Percentiles rank a stretch among this genome's conserved stretches.
Conservation (phyloP, 495 filamentous ascomycete genomes). For the Aspergillus hancockii region DNA sequence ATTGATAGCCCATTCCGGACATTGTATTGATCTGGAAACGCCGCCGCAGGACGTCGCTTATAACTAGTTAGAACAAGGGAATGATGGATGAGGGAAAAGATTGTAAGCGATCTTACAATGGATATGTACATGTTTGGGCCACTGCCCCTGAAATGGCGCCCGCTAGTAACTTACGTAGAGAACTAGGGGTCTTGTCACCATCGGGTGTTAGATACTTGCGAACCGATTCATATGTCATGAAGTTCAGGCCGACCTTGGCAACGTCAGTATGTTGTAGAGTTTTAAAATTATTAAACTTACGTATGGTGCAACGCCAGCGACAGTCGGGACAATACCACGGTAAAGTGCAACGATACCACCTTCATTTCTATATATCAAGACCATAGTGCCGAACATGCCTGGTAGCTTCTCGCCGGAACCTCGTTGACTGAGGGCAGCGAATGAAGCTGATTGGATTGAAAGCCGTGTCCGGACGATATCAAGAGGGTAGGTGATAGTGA, state of each 20-base stretch:
- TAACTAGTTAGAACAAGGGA: slow-evolving; percentile 11
- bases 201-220: slow-evolving; percentile 83
- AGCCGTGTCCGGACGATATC: slow-evolving; percentile 95
- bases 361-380: slow-evolving; percentile 84
- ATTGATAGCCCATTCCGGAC: slow-evolving; percentile 97
- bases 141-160: slow-evolving; percentile 94
- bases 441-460: slow-evolving; percentile 95
- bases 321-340: slow-evolving; percentile 88
- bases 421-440: slow-evolving; percentile 65
- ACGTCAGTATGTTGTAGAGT: slow-evolving; percentile 23
- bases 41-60: slow-evolving; percentile 88
- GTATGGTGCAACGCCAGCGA: slow-evolving; percentile 94
- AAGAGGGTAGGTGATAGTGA: slow-evolving; percentile 77
- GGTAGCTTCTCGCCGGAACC: slow-evolving; percentile 62
- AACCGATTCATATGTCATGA: slow-evolving; percentile 94
- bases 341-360: slow-evolving; percentile 84
- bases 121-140: slow-evolving; percentile 97
- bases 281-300: slow-evolving; percentile 50
- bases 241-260: slow-evolving; percentile 85
- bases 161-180: slow-evolving; percentile 78
- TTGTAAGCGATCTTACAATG: slow-evolving; percentile 68
- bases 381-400: slow-evolving; percentile 88
- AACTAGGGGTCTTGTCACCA: slow-evolving; percentile 79
- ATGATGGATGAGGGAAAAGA: not conserved
- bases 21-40: slow-evolving; percentile 99